Base-by-base conservation (phyloP, 441 rosid species). In the Pelargonium citronellum region DNA sequence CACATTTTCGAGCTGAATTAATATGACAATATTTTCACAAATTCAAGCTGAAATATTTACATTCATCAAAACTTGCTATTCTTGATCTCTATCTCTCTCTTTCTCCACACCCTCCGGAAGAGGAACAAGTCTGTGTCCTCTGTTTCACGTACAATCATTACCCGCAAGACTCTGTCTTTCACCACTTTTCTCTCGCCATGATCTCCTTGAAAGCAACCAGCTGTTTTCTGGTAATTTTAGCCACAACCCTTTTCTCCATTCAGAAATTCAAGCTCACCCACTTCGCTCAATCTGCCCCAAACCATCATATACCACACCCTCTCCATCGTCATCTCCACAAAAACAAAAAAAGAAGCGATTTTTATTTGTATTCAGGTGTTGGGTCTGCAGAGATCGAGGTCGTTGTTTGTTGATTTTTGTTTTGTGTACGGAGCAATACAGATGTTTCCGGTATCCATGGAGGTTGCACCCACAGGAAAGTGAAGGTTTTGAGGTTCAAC, bases 341-440 rank as follows among this genome's bases (percentile, higher is more conserved):
- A 22, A 22, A 22, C 24, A 22, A 22, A 17, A 20, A 19, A 17
- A 12, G 16, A 68, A 24, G 53, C 43, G 15, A 46, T 7, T 68
- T 63, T 13, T 53, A 70, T 19, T 46, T 68, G 10, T n/a, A 24
- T 19, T 66, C 43, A 39, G n/a, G 4, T 53, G 34, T 57, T 15
- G 12, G 39, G 16, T 44, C 39, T 15, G 20, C 55, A 22, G 58
- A 20, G 15, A 46, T n/a, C n/a, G n/a, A n/a, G 12, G 1, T 4
- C 24, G 9, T 2, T 13, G 27, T 30, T 39, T 9, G 30, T n/a
- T 68, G 2, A 15, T 43, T 57, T 19, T 39, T 24, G 0, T 16
- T 62, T 13, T 15, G 24, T 49, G 13, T 16, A 43, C 92, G 91
- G 96, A 88, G 69, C 78, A 85, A 89, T 74, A 69, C 83, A 67